Percentiles rank a stretch among this genome's conserved stretches.
phyloP scores from a whole-genome alignment of 257 asterid genomes.

The Voacanga thouarsii region DNA sequence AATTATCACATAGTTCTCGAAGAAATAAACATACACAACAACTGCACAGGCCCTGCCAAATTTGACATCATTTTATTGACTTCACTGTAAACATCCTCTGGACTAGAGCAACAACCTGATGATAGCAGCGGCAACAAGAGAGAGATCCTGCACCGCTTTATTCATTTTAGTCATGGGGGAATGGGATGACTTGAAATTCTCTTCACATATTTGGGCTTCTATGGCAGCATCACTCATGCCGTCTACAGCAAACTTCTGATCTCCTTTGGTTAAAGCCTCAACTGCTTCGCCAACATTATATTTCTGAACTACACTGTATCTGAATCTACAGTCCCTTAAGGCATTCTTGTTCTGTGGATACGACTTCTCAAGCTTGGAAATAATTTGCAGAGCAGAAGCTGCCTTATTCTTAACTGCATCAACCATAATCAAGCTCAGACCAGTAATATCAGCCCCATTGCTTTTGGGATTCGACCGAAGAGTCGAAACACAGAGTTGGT shows the following conservation, averaged over 20 bases:
- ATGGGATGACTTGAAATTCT: constrained; percentile 1
- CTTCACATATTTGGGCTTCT: constrained; percentile 24
- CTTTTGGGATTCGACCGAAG: constrained; percentile 1
- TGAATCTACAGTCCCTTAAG: neutral
- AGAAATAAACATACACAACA: neutral
- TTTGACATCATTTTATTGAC: neutral
- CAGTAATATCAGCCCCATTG: constrained; percentile 7
- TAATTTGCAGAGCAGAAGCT: neutral
- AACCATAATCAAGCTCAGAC: constrained; percentile 23
- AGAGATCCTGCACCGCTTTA: constrained; percentile 3
- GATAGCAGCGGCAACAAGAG: constrained; percentile 10
- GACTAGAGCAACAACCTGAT: constrained; percentile 2
- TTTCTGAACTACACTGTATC: constrained; percentile 7
- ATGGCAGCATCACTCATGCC: constrained; percentile 19
- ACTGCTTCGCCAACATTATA: constrained; percentile 20
- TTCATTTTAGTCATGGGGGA: constrained; percentile 22
- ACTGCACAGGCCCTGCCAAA: neutral
- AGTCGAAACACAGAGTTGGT: constrained; percentile 7
- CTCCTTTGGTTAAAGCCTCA: constrained; percentile 31
- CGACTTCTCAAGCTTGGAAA: neutral
- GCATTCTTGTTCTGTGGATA: constrained; percentile 4
- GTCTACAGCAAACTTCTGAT: constrained; percentile 31
- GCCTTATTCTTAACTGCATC: constrained; percentile 15
- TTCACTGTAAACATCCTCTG: neutral
- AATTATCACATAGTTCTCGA: neutral